A percentile compares a stretch with the other conserved stretches of the same genome.
These are phyloP conservation scores for Croton setiger DNA, from an alignment of 441 rosid genomes.

Conservation along the genomic window DNA sequence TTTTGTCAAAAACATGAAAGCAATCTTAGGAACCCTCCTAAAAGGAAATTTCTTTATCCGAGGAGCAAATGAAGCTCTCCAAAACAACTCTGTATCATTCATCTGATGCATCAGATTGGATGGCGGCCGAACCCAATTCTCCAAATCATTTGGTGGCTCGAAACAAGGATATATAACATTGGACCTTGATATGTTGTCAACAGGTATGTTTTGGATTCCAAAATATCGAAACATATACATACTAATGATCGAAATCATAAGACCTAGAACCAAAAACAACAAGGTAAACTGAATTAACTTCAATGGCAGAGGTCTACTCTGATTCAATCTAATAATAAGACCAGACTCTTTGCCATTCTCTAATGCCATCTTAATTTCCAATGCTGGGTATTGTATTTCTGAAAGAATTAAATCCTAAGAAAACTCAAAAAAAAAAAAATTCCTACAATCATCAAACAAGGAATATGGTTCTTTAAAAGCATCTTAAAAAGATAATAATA, in stretches of 20 bases:
- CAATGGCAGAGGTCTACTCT: constrained; percentile 42
- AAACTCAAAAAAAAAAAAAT: constrained; percentile 1
- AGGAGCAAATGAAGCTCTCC: constrained; percentile 86
- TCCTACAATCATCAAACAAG: not conserved
- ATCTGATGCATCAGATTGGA: constrained; percentile 21
- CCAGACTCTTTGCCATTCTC: constrained; percentile 60
- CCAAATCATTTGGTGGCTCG: constrained; percentile 32
- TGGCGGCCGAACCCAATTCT: constrained; percentile 58
- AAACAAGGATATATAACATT: constrained; percentile 38
- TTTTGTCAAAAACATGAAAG: constrained; percentile 85
- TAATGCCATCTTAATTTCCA: constrained; percentile 29
- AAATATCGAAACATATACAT: constrained; percentile 52
- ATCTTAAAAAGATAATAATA: constrained; percentile 1
- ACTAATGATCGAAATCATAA: constrained; percentile 57
- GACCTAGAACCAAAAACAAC: constrained; percentile 49
- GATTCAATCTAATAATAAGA: constrained; percentile 38
- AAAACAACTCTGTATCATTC: constrained; percentile 59
- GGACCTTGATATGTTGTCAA: constrained; percentile 29
- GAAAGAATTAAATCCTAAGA: constrained; percentile 21
- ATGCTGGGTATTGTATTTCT: not conserved
- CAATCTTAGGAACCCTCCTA: constrained; percentile 65
- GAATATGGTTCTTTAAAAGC: not conserved
- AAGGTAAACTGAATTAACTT: constrained; percentile 49
- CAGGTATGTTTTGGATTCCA: constrained; percentile 33
- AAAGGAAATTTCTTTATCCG: constrained; percentile 53